Evolutionary conservation across 2,329 filamentous ascomycete species (phyloP), one percentile per base, ranked within the genome.

Genomic region (Iodosphaeria phyllophila): DNA sequence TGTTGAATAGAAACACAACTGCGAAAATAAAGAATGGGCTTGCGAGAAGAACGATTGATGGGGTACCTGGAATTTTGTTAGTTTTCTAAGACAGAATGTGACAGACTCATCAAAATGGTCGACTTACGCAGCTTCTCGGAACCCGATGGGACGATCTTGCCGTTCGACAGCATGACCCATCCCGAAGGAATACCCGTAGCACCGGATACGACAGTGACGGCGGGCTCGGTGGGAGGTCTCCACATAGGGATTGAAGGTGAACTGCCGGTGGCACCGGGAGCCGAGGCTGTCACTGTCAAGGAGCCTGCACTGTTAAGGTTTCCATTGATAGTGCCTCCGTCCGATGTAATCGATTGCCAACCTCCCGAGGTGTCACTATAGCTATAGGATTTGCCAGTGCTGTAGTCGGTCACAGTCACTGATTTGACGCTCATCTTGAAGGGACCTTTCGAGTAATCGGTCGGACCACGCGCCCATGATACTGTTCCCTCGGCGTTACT

Each of bases 371-470:
- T 66, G 46, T 89, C 78, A 35, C 66, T 66, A 54, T 95, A 98
- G 29, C 56, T 59, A 58, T 98, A 98, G 33, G 75, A 58, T 11
- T 64, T 74, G 27, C 89, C 89, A 2, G 84, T 93, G 13, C 84
- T 93, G 56, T 95, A 98, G 55, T 98, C 89, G 25, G 73, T 74
- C 20, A 92, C 67, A 27, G 64, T 58, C 37, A 93, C 51, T 16
- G 65, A 76, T 48, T 75, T 66, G 43, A 95, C 73, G 27, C 66
- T 55, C 84, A 95, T 95, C 34, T 62, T 70, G 54, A 77, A 98
- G 1, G 89, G 89, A 0, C 79, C 86, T 33, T 73, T 43, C 29
- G 63, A 61, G 54, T 89, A 98, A 52, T 93, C 71, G 24, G 82
- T 92, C 24, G 68, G 63, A 9, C 89, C 89, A 28, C 75, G 67